These are phyloP conservation scores for Neospora caninum DNA, from an alignment of 169 alveolate genomes.

Conservation along the genomic window DNA sequence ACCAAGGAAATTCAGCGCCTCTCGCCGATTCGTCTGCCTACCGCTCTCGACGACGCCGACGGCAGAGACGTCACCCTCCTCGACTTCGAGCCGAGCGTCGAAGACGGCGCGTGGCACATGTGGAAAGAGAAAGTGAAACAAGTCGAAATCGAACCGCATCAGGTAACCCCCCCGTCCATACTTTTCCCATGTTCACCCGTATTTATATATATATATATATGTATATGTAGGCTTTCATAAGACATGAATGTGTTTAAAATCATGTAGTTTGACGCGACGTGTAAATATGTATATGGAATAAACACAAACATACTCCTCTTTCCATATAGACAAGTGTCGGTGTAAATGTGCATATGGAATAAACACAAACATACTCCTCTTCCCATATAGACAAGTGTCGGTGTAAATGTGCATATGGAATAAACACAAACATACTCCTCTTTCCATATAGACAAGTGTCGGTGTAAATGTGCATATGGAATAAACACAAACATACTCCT, in stretches of 20 bases:
- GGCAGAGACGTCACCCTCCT: slow-evolving; percentile 82
- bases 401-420: not conserved
- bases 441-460: not conserved
- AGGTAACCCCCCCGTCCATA: slow-evolving; percentile 47
- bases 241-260: too few relatives aligned
- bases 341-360: too few relatives aligned
- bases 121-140: slow-evolving; percentile 94
- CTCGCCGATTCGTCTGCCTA: slow-evolving; percentile 70
- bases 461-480: not conserved
- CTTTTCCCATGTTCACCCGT: too few relatives aligned
- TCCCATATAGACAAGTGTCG: not conserved
- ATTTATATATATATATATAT: too few relatives aligned
- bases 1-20: slow-evolving; percentile 82
- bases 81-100: slow-evolving; percentile 93
- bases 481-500: not conserved
- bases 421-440: not conserved
- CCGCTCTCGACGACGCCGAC: slow-evolving; percentile 30
- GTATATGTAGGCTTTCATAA: too few relatives aligned
- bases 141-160: slow-evolving; percentile 82
- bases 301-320: too few relatives aligned
- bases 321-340: not conserved
- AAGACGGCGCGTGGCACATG: slow-evolving; percentile 92
- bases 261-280: too few relatives aligned
- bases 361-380: too few relatives aligned
- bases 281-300: too few relatives aligned